phyloP scores from a whole-genome alignment of 331 rosid species.

The Quercus lobata region DNA sequence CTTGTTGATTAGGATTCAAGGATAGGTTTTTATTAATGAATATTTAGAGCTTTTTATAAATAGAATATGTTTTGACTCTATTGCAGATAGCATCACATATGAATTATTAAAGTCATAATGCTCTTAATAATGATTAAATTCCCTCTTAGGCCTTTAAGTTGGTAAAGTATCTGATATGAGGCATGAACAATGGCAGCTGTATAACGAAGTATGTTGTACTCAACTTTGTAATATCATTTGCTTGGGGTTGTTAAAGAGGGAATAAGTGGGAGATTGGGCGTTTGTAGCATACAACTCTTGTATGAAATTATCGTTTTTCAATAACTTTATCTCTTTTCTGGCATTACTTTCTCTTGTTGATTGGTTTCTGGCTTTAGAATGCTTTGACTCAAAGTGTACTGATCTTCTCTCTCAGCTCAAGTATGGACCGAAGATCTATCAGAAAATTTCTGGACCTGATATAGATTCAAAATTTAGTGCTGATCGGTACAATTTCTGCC shows the following conservation, averaged over 20 bases:
- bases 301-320: neutral
- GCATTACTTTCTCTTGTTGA: neutral
- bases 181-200: neutral
- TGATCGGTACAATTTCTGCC: conserved; percentile 62
- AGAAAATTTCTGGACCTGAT: conserved; percentile 45
- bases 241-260: neutral
- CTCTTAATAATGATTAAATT: neutral
- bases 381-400: neutral
- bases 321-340: neutral
- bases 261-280: neutral
- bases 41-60: neutral
- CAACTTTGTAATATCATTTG: neutral
- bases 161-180: neutral
- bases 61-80: neutral
- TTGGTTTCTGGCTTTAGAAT: conserved; percentile 5
- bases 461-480: conserved; percentile 41
- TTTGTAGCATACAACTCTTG: neutral
- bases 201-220: neutral
- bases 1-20: no score
- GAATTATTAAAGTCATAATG: neutral
- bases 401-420: conserved; percentile 50
- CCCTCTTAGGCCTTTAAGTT: neutral
- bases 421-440: conserved; percentile 73
- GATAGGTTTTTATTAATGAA: no score
- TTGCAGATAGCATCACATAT: neutral